Evolutionary conservation across 176 grass and related monocot species (phyloP).

Genomic region (Tillandsia leiboldiana): DNA sequence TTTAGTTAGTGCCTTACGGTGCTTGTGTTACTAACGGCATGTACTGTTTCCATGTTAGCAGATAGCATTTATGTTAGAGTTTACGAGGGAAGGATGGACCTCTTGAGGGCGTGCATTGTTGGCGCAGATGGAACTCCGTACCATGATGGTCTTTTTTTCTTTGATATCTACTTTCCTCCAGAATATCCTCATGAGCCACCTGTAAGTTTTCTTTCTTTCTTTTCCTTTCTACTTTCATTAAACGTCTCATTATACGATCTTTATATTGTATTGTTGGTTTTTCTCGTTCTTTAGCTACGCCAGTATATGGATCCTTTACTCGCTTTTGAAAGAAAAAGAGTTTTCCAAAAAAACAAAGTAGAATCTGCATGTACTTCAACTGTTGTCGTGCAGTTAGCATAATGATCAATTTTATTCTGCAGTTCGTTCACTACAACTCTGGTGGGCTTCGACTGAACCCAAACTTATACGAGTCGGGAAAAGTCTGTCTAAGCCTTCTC

Average conservation of each 20-base stretch:
- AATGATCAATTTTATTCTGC: constrained; percentile 3
- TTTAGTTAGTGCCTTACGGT: background rate
- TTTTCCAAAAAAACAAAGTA: too few relatives aligned
- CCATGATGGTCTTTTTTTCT: constrained; percentile 92
- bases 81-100: constrained; percentile 95
- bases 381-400: background rate
- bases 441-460: constrained; percentile 84
- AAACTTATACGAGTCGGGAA: constrained; percentile 86
- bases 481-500: constrained; percentile 96
- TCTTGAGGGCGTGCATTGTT: constrained; percentile 81
- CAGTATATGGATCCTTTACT: too few relatives aligned
- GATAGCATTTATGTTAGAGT: constrained; percentile 86
- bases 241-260: background rate
- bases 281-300: too few relatives aligned
- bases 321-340: too few relatives aligned
- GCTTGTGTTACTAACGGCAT: constrained; percentile 12
- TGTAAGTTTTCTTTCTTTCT: constrained; percentile 43
- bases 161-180: constrained; percentile 87
- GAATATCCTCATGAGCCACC: constrained; percentile 88
- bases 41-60: constrained; percentile 27
- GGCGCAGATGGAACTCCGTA: constrained; percentile 88
- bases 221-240: constrained; percentile 5
- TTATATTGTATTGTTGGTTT: background rate
- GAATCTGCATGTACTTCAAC: too few relatives aligned
- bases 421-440: constrained; percentile 88